Evolutionary conservation across 257 asterid species (phyloP), one percentile per base, ranked within the genome.

Genomic region (Prunella vulgaris): DNA sequence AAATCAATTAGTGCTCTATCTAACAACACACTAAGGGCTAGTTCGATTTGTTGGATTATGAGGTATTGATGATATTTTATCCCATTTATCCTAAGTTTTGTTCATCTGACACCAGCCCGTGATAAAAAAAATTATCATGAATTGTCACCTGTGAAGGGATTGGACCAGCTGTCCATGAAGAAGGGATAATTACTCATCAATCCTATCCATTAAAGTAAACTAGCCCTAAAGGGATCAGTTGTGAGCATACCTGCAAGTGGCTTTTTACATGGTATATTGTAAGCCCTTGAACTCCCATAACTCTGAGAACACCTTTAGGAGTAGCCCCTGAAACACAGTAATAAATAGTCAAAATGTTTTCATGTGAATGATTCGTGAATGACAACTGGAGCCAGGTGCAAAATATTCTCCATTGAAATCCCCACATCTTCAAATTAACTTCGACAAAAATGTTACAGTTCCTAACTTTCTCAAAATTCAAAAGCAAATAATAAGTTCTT

Each of bases 191-290:
- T n/a, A n/a, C n/a, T n/a, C n/a, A n/a, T n/a, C n/a, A n/a, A n/a
- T n/a, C n/a, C n/a, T n/a, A n/a, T n/a, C n/a, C n/a, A n/a, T n/a
- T n/a, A n/a, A n/a, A n/a, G n/a, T n/a, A n/a, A n/a, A n/a, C n/a
- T n/a, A n/a, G n/a, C n/a, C 56, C 4, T 17, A 44, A 67, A 59
- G 68, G 37, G 64, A 70, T 21, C 48, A 56, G 54, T 42, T 35
- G 53, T 14, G 17, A 27, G 61, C 21, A 54, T 68, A 93, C 98
- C 97, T 93, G 98, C 78, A 90, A 84, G 85, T 93, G 98, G 82
- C 98, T 93, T 80, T 93, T 93, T 42, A 93, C 98, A 82, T 93
- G 98, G 82, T 93, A 93, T 78, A 93, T 93, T 68, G 98, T 93
- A 27, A 93, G 84, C 57, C 97, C 95, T 82, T 93, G 95, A 70